Evolutionary conservation across 2,329 filamentous ascomycete species (phyloP), one percentile per base, ranked within the genome.

Genomic region (Neonectria magnoliae): DNA sequence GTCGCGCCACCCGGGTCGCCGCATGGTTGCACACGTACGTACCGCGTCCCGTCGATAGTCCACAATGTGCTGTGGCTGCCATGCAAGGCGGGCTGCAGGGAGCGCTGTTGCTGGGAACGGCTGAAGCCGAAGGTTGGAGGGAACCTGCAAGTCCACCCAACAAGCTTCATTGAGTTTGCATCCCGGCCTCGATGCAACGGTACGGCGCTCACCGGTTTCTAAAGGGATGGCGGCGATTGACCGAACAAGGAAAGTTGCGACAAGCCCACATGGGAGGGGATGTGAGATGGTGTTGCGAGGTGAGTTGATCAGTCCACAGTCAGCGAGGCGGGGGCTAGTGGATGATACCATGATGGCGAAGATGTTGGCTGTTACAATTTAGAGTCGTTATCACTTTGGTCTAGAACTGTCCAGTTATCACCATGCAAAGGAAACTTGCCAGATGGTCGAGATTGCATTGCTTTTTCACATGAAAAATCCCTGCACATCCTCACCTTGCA

Each of bases 381-480:
- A n/a, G 16, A 27, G 25, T 25, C 22, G 16, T 38, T 36, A 29
- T 50, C 45, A 41, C 33, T 42, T 16, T 29, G 38, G 44, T 52
- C 52, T 41, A 38, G 52, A 51, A 47, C 36, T 36, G 29, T 14
- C 59, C 25, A 38, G 44, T 7, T 44, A 38, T 27, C 45, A 51
- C 45, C 52, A 38, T 41, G 27, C 20, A 38, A 62, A 31, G 36
- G 18, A 22, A 10, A 42, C 38, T 22, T 38, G 18, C 22, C 20
- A 52, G 27, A 41, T 18, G 31, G 48, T 61, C 16, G 52, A 56
- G 57, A 53, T 60, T 54, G 41, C 42, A 48, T 38, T 51, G 42
- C 29, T 20, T 18, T 38, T 60, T 60, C 57, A 60, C 57, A 47
- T 60, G 57, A 33, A 38, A 60, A 60, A 61, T 31, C 29, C 42